Percentiles rank a stretch among this genome's conserved stretches.
phyloP scores from a whole-genome alignment of 1,284 basidiomycete species.

The Ustilago loliicola region DNA sequence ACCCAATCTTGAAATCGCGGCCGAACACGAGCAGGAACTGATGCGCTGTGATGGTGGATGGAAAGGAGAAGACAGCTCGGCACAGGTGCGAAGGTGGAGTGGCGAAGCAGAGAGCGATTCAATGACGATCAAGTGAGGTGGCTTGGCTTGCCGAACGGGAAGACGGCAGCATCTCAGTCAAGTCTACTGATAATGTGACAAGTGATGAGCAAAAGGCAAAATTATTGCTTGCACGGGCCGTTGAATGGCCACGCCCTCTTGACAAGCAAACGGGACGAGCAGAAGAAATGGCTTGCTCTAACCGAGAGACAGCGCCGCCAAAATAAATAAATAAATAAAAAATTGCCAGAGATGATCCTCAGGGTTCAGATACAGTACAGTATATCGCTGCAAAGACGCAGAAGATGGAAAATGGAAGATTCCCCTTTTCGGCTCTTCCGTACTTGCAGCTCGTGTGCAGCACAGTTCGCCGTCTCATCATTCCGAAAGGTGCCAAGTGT shows the following conservation, averaged over 20 bases:
- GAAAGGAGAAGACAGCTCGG: background rate
- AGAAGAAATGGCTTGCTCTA: slow-evolving; percentile 3
- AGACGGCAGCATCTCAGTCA: slow-evolving; percentile 4
- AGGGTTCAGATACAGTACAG: background rate
- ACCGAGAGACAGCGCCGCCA: background rate
- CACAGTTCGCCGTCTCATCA: background rate
- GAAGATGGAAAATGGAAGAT: background rate
- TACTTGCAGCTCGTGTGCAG: slow-evolving; percentile 6
- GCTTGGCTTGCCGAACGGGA: background rate
- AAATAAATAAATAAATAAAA: slow-evolving; percentile 6
- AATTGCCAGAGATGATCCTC: background rate
- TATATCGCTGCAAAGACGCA: background rate
- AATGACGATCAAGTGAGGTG: background rate
- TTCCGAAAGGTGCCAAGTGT: background rate
- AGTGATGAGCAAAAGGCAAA: background rate
- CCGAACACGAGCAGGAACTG: background rate
- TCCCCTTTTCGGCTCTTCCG: background rate
- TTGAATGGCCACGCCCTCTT: background rate
- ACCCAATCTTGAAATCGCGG: background rate
- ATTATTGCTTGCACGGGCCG: slow-evolving; percentile 6
- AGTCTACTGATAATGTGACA: slow-evolving; percentile 7
- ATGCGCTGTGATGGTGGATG: background rate
- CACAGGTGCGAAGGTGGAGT: background rate
- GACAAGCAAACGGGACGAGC: background rate
- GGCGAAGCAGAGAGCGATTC: background rate